Evolutionary conservation across 345 rosid species (phyloP), one percentile per base, ranked within the genome.

Genomic region (Psidium guajava): DNA sequence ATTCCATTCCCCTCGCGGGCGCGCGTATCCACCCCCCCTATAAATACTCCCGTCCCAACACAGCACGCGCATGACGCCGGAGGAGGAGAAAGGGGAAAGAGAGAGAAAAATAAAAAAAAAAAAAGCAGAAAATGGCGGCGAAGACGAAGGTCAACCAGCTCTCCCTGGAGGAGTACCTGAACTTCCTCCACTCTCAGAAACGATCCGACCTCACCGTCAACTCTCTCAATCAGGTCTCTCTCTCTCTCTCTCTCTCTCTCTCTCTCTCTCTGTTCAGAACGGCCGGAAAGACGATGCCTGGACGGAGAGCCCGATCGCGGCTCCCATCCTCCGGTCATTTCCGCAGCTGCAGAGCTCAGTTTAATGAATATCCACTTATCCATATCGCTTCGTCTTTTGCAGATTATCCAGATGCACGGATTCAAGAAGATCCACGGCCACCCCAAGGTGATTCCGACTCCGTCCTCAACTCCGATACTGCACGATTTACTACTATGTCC

Each of bases 391-490:
- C 51, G 47, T 44, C 42, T 24, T 80, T 82, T 51, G 32, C 87
- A 93, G 93, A 89, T 93, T 59, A 81, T 93, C 82, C 54, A 44
- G 85, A 88, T 93, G 85, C 93, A 91, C 88, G 95, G 93, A 28
- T 91, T 91, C 87, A 90, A 25, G 85, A 89, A 51, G 81, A 32
- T 75, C 77, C 47, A 20, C 47, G 15, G 1, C 77, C 77, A 32
- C 47, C 77, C 77, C 77, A 69, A 69, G 77, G 77, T 69, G 77
- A 69, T 18, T 18, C n/a, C 47, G 16, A 53, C 77, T 16, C 73
- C 40, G 40, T 61, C 69, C 32, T 58, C 32, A 25, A 32, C 69
- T 58, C 32, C 64, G 32, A n/a, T n/a, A 14, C 69, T 12, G 69
- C 32, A 15, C 32, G 69, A n/a, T 58, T 58, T 58, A 28, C 69